Conservation (phyloP, 164 flowering plant genomes). For the Liquidambar formosana region DNA sequence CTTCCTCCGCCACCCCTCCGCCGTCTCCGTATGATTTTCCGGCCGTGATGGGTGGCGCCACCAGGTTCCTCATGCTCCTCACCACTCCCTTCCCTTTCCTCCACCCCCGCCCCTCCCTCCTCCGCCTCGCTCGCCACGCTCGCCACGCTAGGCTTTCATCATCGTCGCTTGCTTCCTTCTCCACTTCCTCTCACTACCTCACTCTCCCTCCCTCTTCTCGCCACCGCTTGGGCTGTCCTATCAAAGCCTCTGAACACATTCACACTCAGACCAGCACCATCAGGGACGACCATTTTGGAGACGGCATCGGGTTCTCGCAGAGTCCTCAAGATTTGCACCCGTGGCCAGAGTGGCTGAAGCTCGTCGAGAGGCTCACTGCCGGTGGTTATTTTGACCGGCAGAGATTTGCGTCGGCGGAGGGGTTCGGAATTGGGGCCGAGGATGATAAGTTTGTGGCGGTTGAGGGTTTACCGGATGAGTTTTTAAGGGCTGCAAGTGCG, state of each 20-base stretch:
- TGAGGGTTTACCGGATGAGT: slow-evolving; percentile 43
- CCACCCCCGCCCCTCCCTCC: slow-evolving; percentile 26
- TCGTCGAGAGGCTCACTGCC: slow-evolving; percentile 29
- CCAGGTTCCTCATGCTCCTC: slow-evolving; percentile 48
- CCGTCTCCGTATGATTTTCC: background rate
- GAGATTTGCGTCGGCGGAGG: background rate
- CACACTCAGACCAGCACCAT: slow-evolving; percentile 25
- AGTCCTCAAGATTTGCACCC: slow-evolving; percentile 24
- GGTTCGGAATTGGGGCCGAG: background rate
- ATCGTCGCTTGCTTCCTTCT: slow-evolving; percentile 4
- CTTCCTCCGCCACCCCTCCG: background rate
- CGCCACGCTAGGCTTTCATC: slow-evolving; percentile 15
- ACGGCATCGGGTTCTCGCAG: slow-evolving; percentile 9
- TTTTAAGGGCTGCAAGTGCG: slow-evolving; percentile 39
- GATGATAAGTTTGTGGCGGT: slow-evolving; percentile 30
- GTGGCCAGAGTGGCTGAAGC: slow-evolving; percentile 61
- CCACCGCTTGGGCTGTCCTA: background rate
- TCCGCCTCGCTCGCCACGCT: slow-evolving; percentile 30
- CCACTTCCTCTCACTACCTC: slow-evolving; percentile 3
- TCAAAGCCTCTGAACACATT: slow-evolving; percentile 14
- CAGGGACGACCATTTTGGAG: slow-evolving; percentile 20
- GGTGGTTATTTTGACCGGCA: slow-evolving; percentile 28
- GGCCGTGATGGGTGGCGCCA: slow-evolving; percentile 43
- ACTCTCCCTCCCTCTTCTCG: slow-evolving; percentile 8
- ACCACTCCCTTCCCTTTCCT: slow-evolving; percentile 32